Base-by-base conservation (phyloP, 352 stramenopile species). In the Pilasporangium apinafurcum region DNA sequence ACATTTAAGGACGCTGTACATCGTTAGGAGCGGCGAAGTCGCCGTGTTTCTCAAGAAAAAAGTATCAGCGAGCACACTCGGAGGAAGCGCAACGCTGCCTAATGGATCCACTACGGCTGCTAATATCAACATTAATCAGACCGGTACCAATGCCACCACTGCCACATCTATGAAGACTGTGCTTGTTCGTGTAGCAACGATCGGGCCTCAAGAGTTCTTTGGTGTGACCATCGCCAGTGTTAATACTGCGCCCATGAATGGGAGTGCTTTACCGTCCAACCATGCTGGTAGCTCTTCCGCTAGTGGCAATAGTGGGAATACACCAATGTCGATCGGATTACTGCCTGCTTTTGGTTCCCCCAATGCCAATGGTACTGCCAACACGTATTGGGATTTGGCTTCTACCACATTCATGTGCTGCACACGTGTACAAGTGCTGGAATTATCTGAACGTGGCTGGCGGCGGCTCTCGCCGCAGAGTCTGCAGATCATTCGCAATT, bases 141-240 rank as follows among this genome's bases (percentile, higher is more conserved):
- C 41, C 37, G 16, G 26, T 20, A 2, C 8, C 36, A 39, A 6
- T n/a, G 5, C 8, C 37, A 38, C 8, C 29, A 52, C 31, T 44
- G 8, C 37, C 21, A 14, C 24, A 9, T 12, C 40, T 21, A 44
- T 40, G 4, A 55, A 55, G 22, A 43, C 43, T 7, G 69, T 72
- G 16, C 66, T 88, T 22, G 59, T 85, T 22, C 68, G 73, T 21
- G 73, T 88, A 20, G 76, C 76, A 30, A 85, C 76, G 5, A 88
- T 88, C 20, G 65, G 76, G n/a, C 55, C 68, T 0, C 70, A 80
- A 30, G 72, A 86, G 33, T 80, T 85, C 48, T 88, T 88, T 27
- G 71, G 69, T 0, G 53, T 81, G 14, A 56, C 65, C 3, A 69
- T 86, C 18, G 57, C 65, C 0, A 66, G 49, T 9, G 56, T 55